Evolutionary conservation across 257 asterid species (phyloP), one percentile per base, ranked within the genome.

Genomic region (Mitragyna speciosa): DNA sequence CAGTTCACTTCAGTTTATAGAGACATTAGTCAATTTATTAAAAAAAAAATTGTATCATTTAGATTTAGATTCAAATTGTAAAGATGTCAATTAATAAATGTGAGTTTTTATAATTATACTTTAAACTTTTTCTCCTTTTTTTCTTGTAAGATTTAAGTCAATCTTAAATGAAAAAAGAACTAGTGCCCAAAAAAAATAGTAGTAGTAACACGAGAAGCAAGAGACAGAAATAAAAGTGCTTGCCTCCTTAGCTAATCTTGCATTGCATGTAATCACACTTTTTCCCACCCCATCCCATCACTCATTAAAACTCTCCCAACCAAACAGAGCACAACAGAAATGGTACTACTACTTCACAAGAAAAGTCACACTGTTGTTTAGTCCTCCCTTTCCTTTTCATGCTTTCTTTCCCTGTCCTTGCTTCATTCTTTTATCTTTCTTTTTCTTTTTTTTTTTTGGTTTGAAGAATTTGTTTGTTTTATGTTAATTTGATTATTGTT

Each of bases 221-320:
- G 49, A 19, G 12, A 56, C 6, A 64, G 64, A 0, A 19, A 33
- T 49, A n/a, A 59, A 59, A 71, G 82, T 63, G 48, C 73, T 66
- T 58, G 78, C 16, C 70, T 75, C 2, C 65, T 58, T 30, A 58
- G 26, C 64, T 0, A 19, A 11, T 20, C 26, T 56, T 72, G 41
- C 41, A 36, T 36, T 75, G 82, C 82, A 79, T 79, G 66, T 65
- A 30, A 48, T 77, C 70, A n/a, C 73, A 76, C 64, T 63, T 41
- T 70, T 70, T n/a, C 28, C 51, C 58, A 19, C 51, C 65, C 54
- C 61, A 72, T 52, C 63, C 76, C 16, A 26, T 49, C 76, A 4
- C 47, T 51, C 45, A 28, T 15, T n/a, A 22, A 49, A 28, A 47
- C 71, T 66, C 9, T 65, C 7, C 22, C 12, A 30, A 68, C 78